Base-by-base conservation (phyloP, 83 land plant genomes). In the Thuja plicata region DNA sequence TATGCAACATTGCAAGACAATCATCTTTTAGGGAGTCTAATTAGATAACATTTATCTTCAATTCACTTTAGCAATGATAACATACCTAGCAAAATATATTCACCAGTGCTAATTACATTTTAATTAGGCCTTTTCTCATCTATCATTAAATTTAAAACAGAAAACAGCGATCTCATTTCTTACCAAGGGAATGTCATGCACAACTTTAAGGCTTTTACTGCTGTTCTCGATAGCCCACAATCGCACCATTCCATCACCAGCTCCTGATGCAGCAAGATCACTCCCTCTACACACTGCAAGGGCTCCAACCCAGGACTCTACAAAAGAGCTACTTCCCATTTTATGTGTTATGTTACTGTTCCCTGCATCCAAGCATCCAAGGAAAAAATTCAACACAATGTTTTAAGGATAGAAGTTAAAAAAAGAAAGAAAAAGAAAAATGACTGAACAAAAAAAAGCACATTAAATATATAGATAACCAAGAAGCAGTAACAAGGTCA, bases 211-310 rank as follows among this genome's bases (percentile, higher is more conserved):
- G 88, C 89, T 90, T 88, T 92, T 95, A 45, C 90, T 89, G 82
- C 91, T 94, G 87, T 92, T 93, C 84, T 93, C 95, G 77, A 98
- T 81, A 17, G 95, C 93, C 99, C 99, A 98, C 21, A 98, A 90
- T 50, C 95, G 93, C 57, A 98, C 94, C 62, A 86, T 73, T 74
- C 99, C 99, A 94, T 97, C 95, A 48, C 97, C 99, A 89, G 98
- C 99, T 82, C 99, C 99, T 84, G 98, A 96, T 79, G 99, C 99
- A 90, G 94, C 99, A 88, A 98, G 94, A 89, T 98, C 98, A 91
- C 98, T 98, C 78, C 94, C 93, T 90, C 95, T 91, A 89, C 99
- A 97, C 24, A 95, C 95, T 78, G 95, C 90, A 55, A 98, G 94
- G 84, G 98, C 93, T 91, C 96, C 95, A 40, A 97, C 97, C 99